Base-by-base conservation (phyloP, 352 stramenopile species). In the Phytophthora rubi region DNA sequence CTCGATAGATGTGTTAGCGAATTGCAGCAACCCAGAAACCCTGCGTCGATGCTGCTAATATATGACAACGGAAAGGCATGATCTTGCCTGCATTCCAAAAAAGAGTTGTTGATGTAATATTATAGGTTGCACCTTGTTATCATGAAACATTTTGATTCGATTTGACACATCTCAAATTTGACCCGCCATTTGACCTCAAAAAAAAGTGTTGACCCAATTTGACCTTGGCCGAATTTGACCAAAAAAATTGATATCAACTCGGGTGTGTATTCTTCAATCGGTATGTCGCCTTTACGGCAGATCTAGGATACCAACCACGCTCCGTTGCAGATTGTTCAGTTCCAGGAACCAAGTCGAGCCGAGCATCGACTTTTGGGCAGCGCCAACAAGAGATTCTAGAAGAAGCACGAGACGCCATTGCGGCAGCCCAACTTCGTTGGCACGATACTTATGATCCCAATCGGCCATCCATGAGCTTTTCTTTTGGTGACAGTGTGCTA, bases 261-360 rank as follows among this genome's bases (percentile, higher is more conserved):
- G 9, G 0, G 44, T 13, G 15, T 26, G 4, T 16, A 51, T 16
- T 0, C 4, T 6, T 51, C 44, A 5, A 70, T 52, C 8, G 49
- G 55, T 7, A 64, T 75, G 56, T 66, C 68, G 28, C 61, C 23
- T 75, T 75, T 16, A 39, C 65, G 16, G 61, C 63, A 10, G 68
- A 75, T 30, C 35, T 71, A 6, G 68, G 68, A 3, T 73, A 73
- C n/a, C 35, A 61, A 5, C 57, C 59, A 12, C 48, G 60, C 2
- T 26, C 51, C 2, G 52, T 61, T 0, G 15, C 42, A 5, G 60
- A 68, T 56, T 61, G 52, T 18, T 23, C 39, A 4, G 10, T 68
- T 13, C 33, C 60, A 2, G 33, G 6, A 13, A 18, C 60, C 2
- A 8, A 42, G 10, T 35, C 9, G 12, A 21, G 33, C 9, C 33